Percentiles rank a stretch among this genome's conserved stretches.
phyloP scores from a whole-genome alignment of 2,329 filamentous ascomycete genomes.

The Scytalidium sp. region DNA sequence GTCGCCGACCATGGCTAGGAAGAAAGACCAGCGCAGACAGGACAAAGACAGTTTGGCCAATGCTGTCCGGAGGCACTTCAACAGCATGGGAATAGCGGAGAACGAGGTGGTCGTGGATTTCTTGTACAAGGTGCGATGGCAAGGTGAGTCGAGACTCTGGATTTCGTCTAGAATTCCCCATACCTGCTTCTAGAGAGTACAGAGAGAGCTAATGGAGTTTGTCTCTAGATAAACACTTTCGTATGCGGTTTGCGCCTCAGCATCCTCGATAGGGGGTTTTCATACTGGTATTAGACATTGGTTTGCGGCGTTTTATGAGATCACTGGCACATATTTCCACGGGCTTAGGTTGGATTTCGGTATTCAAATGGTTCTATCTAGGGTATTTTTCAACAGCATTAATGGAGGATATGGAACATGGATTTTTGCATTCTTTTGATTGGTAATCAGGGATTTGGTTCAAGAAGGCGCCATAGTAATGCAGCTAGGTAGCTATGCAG shows the following conservation, averaged over 20 bases:
- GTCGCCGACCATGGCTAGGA: constrained; percentile 73
- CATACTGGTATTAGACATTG: neutral
- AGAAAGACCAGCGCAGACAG: constrained; percentile 61
- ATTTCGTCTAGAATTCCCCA: no score
- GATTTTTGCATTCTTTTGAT: no score
- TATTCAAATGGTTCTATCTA: neutral
- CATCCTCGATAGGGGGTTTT: constrained; percentile 18
- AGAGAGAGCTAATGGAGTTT: no score
- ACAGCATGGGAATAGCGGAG: constrained; percentile 73
- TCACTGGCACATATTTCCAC: neutral
- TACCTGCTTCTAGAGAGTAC: neutral
- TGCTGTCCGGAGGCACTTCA: constrained; percentile 79
- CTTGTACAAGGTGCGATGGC: constrained; percentile 31
- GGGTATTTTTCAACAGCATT: no score
- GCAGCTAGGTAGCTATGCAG: no score
- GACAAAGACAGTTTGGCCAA: constrained; percentile 70
- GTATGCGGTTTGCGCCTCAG: constrained; percentile 33
- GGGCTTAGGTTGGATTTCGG: neutral
- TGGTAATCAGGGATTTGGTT: no score
- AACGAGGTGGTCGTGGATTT: constrained; percentile 73
- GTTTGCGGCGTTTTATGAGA: neutral
- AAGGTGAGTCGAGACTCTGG: constrained; percentile 26
- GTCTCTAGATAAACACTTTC: constrained; percentile 33
- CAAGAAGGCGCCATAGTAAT: no score
- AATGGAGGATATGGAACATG: no score